These are phyloP conservation scores for Solidago caesia DNA, from an alignment of 129 eudicot species.

Conservation along the genomic window DNA sequence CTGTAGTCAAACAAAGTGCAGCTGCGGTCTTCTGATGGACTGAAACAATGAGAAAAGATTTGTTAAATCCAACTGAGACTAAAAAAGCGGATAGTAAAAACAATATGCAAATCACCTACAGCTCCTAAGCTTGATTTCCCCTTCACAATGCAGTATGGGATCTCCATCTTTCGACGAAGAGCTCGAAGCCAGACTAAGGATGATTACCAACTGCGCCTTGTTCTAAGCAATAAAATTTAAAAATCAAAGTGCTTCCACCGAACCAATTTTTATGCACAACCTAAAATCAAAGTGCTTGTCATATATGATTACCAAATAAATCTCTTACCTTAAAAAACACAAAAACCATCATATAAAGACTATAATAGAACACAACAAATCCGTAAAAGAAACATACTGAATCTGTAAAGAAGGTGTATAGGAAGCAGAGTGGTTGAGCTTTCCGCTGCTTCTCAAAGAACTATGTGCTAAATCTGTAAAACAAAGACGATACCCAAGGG, in stretches of 20 bases:
- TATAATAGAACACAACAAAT: too few species aligned
- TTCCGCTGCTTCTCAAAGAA: slow-evolving; percentile 41
- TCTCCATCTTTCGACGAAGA: slow-evolving; percentile 63
- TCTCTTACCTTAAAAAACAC: too few species aligned
- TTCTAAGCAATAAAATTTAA: slow-evolving; percentile 26
- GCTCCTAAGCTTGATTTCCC: slow-evolving; percentile 72
- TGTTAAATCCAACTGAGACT: not conserved
- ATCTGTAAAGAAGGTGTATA: slow-evolving; percentile 26
- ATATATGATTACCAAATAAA: too few species aligned
- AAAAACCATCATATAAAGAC: too few species aligned
- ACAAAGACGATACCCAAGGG: not conserved
- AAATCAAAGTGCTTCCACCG: too few species aligned
- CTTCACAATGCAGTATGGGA: slow-evolving; percentile 92
- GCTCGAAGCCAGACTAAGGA: slow-evolving; percentile 81
- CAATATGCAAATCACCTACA: slow-evolving; percentile 30
- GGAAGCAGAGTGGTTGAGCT: slow-evolving; percentile 34
- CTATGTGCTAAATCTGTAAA: slow-evolving; percentile 41
- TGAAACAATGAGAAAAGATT: not conserved
- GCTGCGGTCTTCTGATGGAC: slow-evolving; percentile 61
- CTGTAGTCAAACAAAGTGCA: slow-evolving; percentile 54
- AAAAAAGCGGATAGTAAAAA: not conserved
- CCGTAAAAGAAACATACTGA: too few species aligned
- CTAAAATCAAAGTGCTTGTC: too few species aligned
- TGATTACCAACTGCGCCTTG: slow-evolving; percentile 68
- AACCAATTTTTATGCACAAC: too few species aligned